Evolutionary conservation across 1,284 basidiomycete species (phyloP).

Genomic region (Filobasidium uniguttulatum): DNA sequence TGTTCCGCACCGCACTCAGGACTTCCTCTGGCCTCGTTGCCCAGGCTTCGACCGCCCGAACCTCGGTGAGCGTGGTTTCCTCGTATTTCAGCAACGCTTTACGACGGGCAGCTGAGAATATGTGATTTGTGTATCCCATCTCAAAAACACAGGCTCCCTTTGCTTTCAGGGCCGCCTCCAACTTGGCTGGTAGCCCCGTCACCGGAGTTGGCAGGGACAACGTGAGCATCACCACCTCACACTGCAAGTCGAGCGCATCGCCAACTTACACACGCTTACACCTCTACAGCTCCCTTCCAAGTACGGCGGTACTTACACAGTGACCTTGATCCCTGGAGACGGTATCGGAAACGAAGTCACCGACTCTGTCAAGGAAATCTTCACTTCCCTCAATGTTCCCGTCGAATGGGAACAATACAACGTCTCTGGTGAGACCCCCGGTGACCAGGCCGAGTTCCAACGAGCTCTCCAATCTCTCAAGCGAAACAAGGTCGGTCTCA

Average conservation of each 20-base stretch:
- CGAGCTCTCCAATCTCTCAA: constrained; percentile 93
- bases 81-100: too few species aligned
- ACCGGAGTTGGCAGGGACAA: not conserved
- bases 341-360: constrained; percentile 96
- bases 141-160: not conserved
- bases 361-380: constrained; percentile 97
- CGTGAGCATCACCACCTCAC: not conserved
- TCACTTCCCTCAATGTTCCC: constrained; percentile 91
- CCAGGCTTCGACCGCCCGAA: constrained; percentile 10
- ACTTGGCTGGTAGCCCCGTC: constrained; percentile 1
- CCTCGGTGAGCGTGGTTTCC: constrained; percentile 7
- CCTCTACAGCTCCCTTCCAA: constrained; percentile 62
- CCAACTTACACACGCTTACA: not conserved
- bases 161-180: constrained; percentile 1
- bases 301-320: constrained; percentile 86
- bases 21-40: constrained; percentile 12
- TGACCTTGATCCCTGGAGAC: constrained; percentile 88
- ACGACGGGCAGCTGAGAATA: too few species aligned
- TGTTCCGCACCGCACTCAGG: constrained; percentile 14
- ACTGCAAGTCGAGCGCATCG: not conserved
- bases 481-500: constrained; percentile 94
- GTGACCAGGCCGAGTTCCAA: constrained; percentile 89
- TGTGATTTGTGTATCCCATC: too few species aligned
- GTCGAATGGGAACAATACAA: constrained; percentile 99
- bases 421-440: constrained; percentile 83